These are phyloP conservation scores for Keithomyces neogunnii DNA, from an alignment of 2,329 filamentous ascomycete species.

Conservation along the genomic window DNA sequence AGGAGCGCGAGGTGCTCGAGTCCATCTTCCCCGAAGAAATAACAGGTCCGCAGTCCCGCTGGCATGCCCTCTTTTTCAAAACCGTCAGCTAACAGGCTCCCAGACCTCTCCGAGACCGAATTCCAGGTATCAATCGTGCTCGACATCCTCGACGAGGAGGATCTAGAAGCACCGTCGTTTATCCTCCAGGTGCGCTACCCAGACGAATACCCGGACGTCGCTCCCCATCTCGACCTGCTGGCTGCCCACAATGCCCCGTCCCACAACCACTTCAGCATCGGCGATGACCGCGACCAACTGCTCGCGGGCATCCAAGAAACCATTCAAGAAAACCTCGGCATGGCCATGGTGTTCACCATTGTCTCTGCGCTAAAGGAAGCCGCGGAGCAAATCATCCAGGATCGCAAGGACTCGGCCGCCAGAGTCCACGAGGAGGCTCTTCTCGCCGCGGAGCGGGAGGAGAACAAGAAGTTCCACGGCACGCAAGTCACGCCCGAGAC, in stretches of 20 bases:
- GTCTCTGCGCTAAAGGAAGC: slow-evolving; percentile 81
- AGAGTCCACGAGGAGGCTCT: slow-evolving; percentile 47
- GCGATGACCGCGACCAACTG: slow-evolving; percentile 68
- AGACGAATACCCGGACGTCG: slow-evolving; percentile 81
- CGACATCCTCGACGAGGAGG: slow-evolving; percentile 60
- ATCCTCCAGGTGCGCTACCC: slow-evolving; percentile 83
- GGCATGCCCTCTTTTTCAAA: background rate
- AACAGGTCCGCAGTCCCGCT: slow-evolving; percentile 49
- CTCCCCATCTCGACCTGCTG: slow-evolving; percentile 73
- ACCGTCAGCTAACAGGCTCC: background rate
- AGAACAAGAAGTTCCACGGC: slow-evolving; percentile 95
- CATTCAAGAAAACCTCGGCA: slow-evolving; percentile 87
- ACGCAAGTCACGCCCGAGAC: slow-evolving; percentile 79
- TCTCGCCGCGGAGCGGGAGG: slow-evolving; percentile 67
- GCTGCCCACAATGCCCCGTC: slow-evolving; percentile 59
- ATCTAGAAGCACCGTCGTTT: slow-evolving; percentile 59
- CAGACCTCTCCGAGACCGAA: slow-evolving; percentile 84
- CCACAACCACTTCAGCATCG: slow-evolving; percentile 69
- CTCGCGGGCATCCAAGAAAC: slow-evolving; percentile 63
- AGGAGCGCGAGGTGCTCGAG: slow-evolving; percentile 95
- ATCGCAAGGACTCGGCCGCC: slow-evolving; percentile 58
- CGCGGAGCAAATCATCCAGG: slow-evolving; percentile 75
- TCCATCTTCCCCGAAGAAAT: slow-evolving; percentile 99
- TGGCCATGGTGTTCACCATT: slow-evolving; percentile 95
- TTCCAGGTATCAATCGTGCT: slow-evolving; percentile 82